Conservation (phyloP, 352 stramenopile genomes). For the Pythium rishiriense region DNA sequence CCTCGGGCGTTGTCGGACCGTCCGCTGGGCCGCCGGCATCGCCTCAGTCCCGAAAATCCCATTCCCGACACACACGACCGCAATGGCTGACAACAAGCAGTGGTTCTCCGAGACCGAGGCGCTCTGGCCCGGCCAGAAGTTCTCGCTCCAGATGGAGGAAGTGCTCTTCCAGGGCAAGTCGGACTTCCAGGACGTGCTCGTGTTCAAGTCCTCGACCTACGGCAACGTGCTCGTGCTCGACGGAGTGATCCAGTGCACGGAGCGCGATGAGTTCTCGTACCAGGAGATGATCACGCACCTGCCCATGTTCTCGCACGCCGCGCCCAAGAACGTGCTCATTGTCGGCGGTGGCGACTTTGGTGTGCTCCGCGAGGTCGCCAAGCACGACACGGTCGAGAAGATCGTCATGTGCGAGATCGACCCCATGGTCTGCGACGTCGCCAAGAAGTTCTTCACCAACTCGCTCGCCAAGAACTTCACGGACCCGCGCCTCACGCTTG, state of each 20-base stretch:
- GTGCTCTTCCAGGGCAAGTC: constrained; percentile 96
- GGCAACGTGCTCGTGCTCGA: constrained; percentile 98
- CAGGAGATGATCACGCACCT: constrained; percentile 99
- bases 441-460: constrained; percentile 92
- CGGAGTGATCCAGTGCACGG: constrained; percentile 98
- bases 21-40: not conserved
- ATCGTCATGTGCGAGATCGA: constrained; percentile 99
- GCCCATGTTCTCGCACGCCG: constrained; percentile 94
- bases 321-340: constrained; percentile 96
- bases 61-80: not conserved
- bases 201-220: constrained; percentile 99
- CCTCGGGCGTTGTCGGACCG: constrained; percentile 3
- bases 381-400: constrained; percentile 94
- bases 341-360: constrained; percentile 98
- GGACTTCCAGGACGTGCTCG: constrained; percentile 97
- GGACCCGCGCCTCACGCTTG: constrained; percentile 94
- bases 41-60: constrained; percentile 23
- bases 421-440: constrained; percentile 95
- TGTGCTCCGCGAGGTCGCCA: constrained; percentile 95
- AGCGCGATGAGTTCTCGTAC: constrained; percentile 98
- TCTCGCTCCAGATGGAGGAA: constrained; percentile 93
- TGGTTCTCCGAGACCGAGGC: constrained; percentile 97
- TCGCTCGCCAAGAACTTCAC: constrained; percentile 94
- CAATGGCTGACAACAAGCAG: constrained; percentile 53
- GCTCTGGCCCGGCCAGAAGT: constrained; percentile 93